Conservation (phyloP, 306 rosid species). For the Benincasa hispida region DNA sequence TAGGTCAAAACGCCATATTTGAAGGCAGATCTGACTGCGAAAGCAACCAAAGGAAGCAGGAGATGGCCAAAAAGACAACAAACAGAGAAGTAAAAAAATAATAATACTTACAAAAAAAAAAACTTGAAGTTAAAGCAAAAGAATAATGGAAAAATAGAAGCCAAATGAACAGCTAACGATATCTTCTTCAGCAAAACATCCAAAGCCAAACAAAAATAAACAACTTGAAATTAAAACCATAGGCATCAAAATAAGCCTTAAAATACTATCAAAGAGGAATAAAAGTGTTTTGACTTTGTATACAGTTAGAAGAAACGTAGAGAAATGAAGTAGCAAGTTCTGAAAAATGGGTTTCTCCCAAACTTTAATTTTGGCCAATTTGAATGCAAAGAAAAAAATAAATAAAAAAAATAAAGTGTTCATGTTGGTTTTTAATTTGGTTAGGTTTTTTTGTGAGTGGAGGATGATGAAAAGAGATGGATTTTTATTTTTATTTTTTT, state of each 20-base stretch:
- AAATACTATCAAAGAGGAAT: slow-evolving; percentile 9
- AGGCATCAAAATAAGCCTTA: neutral
- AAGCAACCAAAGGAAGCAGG: neutral
- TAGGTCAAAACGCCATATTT: neutral
- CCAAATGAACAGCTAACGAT: slow-evolving; percentile 16
- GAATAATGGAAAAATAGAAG: neutral
- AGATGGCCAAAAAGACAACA: slow-evolving; percentile 6
- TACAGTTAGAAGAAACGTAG: slow-evolving; percentile 32
- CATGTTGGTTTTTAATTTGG: neutral
- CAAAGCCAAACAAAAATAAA: neutral
- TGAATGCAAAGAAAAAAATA: neutral
- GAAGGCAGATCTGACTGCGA: slow-evolving; percentile 6
- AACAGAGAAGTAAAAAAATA: slow-evolving; percentile 11
- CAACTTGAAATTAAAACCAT: neutral
- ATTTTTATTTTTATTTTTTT: no score
- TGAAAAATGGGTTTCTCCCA: neutral
- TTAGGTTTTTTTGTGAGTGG: neutral
- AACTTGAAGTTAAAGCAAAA: slow-evolving; percentile 17
- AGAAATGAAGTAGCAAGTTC: slow-evolving; percentile 26
- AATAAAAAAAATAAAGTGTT: neutral
- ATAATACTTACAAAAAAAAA: neutral
- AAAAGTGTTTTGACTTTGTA: slow-evolving; percentile 28
- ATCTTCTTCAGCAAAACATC: slow-evolving; percentile 53
- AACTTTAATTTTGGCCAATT: neutral
- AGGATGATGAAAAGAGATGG: neutral